These are phyloP conservation scores for Zygotorulaspora sp. DNA, from an alignment of 805 yeast genomes.

Conservation along the genomic window DNA sequence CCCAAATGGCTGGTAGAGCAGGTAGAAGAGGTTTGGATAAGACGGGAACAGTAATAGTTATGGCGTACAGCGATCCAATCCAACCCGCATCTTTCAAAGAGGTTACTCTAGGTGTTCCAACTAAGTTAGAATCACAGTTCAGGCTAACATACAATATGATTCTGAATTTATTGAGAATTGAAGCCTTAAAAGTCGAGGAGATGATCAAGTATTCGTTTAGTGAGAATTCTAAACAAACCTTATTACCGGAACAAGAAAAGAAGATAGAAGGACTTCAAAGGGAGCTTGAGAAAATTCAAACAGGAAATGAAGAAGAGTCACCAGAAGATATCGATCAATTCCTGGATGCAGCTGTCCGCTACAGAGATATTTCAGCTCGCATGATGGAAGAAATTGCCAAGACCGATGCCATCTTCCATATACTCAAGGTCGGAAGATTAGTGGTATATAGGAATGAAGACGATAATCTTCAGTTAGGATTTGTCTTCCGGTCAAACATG, in stretches of 20 bases:
- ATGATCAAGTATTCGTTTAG: slow-evolving; percentile 95
- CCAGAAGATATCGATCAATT: slow-evolving; percentile 42
- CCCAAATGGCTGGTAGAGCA: slow-evolving; percentile 99
- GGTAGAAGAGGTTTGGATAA: slow-evolving; percentile 95
- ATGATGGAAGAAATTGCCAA: slow-evolving; percentile 47
- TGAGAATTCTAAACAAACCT: slow-evolving; percentile 80
- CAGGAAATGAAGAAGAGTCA: slow-evolving; percentile 37
- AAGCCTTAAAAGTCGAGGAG: slow-evolving; percentile 94
- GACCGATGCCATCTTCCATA: slow-evolving; percentile 44
- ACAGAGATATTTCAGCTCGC: slow-evolving; percentile 41
- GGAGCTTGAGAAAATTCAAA: slow-evolving; percentile 39
- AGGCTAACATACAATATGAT: slow-evolving; percentile 95
- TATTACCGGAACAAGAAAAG: slow-evolving; percentile 80
- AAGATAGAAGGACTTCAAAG: slow-evolving; percentile 51
- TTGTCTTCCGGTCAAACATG: slow-evolving; percentile 42
- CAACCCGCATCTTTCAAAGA: slow-evolving; percentile 60
- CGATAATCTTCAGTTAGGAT: slow-evolving; percentile 42
- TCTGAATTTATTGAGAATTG: slow-evolving; percentile 82
- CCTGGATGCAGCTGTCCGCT: slow-evolving; percentile 43
- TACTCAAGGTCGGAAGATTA: slow-evolving; percentile 52
- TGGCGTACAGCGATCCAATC: slow-evolving; percentile 71
- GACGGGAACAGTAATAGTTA: slow-evolving; percentile 90
- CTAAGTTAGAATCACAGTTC: slow-evolving; percentile 86
- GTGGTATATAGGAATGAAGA: slow-evolving; percentile 51
- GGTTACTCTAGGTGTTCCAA: slow-evolving; percentile 83